Conservation (phyloP, 306 rosid species). For the Lathyrus tuberosus region DNA sequence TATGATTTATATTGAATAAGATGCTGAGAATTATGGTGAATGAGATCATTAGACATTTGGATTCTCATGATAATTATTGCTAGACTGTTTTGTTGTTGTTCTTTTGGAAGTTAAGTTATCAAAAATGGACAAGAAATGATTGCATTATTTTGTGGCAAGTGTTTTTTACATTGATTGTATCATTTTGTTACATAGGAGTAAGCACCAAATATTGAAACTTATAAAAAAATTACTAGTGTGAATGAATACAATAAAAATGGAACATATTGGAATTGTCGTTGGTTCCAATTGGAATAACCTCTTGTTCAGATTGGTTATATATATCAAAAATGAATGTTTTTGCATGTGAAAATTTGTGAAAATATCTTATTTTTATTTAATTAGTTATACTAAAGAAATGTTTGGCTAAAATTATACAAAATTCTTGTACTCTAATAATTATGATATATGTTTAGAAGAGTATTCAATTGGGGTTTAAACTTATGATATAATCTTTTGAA, state of each 20-base stretch:
- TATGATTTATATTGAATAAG: background rate
- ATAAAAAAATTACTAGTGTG: background rate
- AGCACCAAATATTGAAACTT: background rate
- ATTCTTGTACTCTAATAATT: background rate
- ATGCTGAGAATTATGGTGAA: background rate
- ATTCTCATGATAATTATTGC: conserved; percentile 20
- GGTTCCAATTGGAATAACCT: background rate
- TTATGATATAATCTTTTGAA: no score
- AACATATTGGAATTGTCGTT: conserved; percentile 30
- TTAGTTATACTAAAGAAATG: background rate
- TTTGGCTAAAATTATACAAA: background rate
- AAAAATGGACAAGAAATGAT: background rate
- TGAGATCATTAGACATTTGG: conserved; percentile 5
- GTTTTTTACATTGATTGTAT: conserved; percentile 28
- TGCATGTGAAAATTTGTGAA: background rate
- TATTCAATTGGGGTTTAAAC: no score
- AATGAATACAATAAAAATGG: background rate
- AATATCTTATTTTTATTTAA: background rate
- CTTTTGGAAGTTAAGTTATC: conserved; percentile 4
- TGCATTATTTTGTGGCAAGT: background rate
- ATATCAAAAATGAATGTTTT: background rate
- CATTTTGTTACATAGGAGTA: conserved; percentile 28
- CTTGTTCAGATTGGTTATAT: no score
- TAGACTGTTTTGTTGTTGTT: conserved; percentile 7
- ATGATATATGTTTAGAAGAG: background rate